Evolutionary conservation across 306 rosid genomes (phyloP), one percentile per base, ranked within the genome.

Genomic region (Canavalia gladiata): DNA sequence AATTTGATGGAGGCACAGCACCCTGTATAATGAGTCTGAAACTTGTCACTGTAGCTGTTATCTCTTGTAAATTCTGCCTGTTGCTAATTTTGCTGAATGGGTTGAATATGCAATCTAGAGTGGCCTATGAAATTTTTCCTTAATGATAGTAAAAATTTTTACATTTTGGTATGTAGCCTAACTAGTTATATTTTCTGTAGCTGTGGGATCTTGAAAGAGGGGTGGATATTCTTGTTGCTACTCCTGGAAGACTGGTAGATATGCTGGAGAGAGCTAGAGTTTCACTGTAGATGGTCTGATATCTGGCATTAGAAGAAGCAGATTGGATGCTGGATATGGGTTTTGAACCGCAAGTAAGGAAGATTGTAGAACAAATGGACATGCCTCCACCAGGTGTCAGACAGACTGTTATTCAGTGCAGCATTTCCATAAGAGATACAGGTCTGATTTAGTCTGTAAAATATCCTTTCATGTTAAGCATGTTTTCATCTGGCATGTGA

Each of bases 181-280:
- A 88, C 46, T 31, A n/a, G 33, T 49, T 80, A 12, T 75, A 2
- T 77, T 81, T 81, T 71, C 59, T 57, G 47, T 90, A 93, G 97
- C 83, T 93, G 71, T 86, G 97, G 59, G 97, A 92, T 25, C 91
- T 92, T 75, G 97, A 92, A 82, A 88, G 90, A 84, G 97, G 97
- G 63, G 97, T 90, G 73, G 97, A 92, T 67, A 92, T 92, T 84
- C 97, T 92, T 78, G 97, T 93, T 62, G 97, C 97, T 64, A 91
- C 97, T 72, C 97, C 97, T 7, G 97, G 97, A 86, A 84, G 97
- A 85, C 79, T 93, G 86, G 97, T 93, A 67, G 97, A 91, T 91
- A 81, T 91, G 85, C 88, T 91, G 64, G 97, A 93, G 88, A 84
- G 97, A 78, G 97, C 93, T 68, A 90, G 89, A 81, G 95, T 90